Conservation (phyloP, 805 yeast species). For the Lipomyces yamadae region DNA sequence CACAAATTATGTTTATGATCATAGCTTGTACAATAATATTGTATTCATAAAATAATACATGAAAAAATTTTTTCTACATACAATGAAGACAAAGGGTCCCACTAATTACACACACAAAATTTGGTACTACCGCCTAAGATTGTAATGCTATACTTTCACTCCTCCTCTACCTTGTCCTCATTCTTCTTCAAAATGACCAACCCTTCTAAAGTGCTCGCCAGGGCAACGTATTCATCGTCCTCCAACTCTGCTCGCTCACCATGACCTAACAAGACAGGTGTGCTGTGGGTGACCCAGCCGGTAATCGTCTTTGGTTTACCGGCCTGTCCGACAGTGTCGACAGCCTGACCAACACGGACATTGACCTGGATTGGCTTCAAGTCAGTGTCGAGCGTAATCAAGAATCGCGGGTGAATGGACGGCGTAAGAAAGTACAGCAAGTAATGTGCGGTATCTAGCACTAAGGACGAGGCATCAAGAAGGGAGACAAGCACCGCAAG, state of each 20-base stretch:
- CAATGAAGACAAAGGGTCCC: not conserved
- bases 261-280: slow-evolving; percentile 90
- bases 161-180: slow-evolving; percentile 31
- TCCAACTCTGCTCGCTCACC: slow-evolving; percentile 98
- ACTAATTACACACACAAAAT: not conserved
- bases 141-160: slow-evolving; percentile 2
- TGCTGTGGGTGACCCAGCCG: slow-evolving; percentile 99
- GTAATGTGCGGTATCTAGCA: slow-evolving; percentile 72
- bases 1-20: not conserved
- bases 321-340: slow-evolving; percentile 98
- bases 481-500: slow-evolving; percentile 82
- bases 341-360: slow-evolving; percentile 98
- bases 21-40: not conserved
- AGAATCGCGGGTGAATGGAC: slow-evolving; percentile 89
- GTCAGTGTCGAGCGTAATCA: slow-evolving; percentile 89
- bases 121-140: not conserved
- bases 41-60: not conserved
- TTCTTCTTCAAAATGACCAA: slow-evolving; percentile 90
- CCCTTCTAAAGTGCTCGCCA: slow-evolving; percentile 85
- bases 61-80: not conserved
- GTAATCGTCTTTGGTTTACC: slow-evolving; percentile 99
- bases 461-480: slow-evolving; percentile 82
- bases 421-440: slow-evolving; percentile 84
- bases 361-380: slow-evolving; percentile 91
- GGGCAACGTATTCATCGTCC: slow-evolving; percentile 86